These are phyloP conservation scores for Neurospora tetraspora DNA, from an alignment of 495 filamentous ascomycete genomes.

Conservation along the genomic window DNA sequence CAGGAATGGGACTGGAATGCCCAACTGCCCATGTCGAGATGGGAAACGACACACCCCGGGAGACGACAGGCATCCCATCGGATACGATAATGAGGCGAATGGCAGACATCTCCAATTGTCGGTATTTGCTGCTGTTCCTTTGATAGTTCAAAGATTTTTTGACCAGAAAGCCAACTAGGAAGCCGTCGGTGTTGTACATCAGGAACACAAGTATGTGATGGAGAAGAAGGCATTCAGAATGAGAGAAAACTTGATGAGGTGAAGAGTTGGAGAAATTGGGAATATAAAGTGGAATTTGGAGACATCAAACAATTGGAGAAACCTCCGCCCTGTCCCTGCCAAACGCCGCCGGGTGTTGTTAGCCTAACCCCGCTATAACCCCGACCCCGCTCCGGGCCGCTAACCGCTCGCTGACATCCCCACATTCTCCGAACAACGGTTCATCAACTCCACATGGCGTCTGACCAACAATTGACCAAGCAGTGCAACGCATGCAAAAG, in stretches of 20 bases:
- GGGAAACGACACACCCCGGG: background rate
- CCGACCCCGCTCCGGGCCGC: no score
- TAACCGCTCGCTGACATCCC: no score
- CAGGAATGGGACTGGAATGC: background rate
- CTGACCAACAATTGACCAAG: background rate
- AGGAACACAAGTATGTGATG: background rate
- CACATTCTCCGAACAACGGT: background rate
- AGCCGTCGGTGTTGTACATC: background rate
- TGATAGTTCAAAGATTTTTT: background rate
- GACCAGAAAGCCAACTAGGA: background rate
- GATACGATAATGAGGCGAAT: background rate
- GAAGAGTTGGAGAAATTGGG: background rate
- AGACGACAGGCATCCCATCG: background rate
- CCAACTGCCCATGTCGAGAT: background rate
- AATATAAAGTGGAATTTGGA: background rate
- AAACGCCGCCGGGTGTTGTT: no score
- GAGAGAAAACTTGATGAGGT: background rate
- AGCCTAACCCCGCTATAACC: no score
- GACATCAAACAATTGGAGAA: background rate
- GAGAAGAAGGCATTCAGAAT: background rate
- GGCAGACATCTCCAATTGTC: background rate
- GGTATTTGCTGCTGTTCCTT: background rate
- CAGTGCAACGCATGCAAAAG: background rate
- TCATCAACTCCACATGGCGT: background rate
- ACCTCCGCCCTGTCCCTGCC: no score